Percentiles rank a stretch among this genome's conserved stretches.
These are phyloP conservation scores for Stagonosporopsis rhizophila DNA, from an alignment of 2,329 filamentous ascomycete species.

Conservation along the genomic window DNA sequence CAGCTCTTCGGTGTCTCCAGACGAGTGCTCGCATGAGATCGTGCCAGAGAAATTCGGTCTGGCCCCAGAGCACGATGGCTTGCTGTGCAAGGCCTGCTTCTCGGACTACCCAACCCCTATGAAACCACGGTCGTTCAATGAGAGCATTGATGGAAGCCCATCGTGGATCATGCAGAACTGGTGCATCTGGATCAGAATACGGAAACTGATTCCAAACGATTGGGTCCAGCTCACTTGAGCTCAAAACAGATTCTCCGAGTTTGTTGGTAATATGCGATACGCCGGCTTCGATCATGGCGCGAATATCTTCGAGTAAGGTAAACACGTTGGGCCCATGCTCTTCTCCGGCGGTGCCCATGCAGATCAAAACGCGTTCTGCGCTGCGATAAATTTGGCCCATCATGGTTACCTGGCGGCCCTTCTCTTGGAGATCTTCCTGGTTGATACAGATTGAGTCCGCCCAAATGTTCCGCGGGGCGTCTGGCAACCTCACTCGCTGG, in stretches of 20 bases:
- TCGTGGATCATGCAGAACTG: conserved; percentile 9
- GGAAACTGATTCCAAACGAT: conserved; percentile 8
- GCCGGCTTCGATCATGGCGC: conserved; percentile 4
- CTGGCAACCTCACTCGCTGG: conserved; percentile 4
- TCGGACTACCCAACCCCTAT: conserved; percentile 21
- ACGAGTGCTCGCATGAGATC: conserved; percentile 7
- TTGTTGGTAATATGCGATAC: background rate
- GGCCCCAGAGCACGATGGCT: conserved; percentile 10
- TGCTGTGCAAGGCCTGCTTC: conserved; percentile 18
- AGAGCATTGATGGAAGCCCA: conserved; percentile 13
- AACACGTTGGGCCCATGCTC: conserved; percentile 7
- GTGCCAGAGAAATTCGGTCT: conserved; percentile 4
- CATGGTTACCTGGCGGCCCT: conserved; percentile 20
- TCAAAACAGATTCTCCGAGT: background rate
- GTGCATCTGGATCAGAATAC: background rate
- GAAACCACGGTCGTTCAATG: conserved; percentile 13
- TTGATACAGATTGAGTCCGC: conserved; percentile 27
- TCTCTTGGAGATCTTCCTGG: conserved; percentile 23
- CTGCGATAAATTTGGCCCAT: conserved; percentile 23
- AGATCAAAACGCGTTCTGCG: conserved; percentile 20
- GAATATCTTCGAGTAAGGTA: conserved; percentile 15
- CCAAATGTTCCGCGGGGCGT: conserved; percentile 18
- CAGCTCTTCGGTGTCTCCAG: conserved; percentile 7
- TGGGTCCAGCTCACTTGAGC: background rate
- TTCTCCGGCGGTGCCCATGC: conserved; percentile 8